A percentile compares a stretch with the other conserved stretches of the same genome.
phyloP scores from a whole-genome alignment of 176 grass and related monocot species.

The Triticum monococcum region DNA sequence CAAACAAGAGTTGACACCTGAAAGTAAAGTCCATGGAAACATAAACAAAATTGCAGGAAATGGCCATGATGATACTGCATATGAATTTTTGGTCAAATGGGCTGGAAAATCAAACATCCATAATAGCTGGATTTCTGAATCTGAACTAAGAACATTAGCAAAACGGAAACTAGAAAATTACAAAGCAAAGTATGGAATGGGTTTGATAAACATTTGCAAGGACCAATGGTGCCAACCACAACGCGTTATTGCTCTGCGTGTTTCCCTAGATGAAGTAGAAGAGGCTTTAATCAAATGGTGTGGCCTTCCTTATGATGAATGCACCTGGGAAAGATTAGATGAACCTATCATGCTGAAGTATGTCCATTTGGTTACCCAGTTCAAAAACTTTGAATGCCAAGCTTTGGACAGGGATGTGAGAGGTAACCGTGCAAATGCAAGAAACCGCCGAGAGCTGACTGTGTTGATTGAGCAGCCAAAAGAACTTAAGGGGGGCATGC shows the following conservation, averaged over 20 bases:
- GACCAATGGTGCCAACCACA: constrained; percentile 93
- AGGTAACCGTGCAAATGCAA: constrained; percentile 37
- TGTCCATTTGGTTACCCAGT: constrained; percentile 71
- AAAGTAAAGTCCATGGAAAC: constrained; percentile 30
- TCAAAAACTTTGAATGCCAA: constrained; percentile 68
- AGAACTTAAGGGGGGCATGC: constrained; percentile 82
- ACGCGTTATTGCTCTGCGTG: constrained; percentile 66
- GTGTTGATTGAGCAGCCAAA: constrained; percentile 80
- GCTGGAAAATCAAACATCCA: constrained; percentile 89
- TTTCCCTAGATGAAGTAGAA: constrained; percentile 47
- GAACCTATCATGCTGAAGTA: constrained; percentile 75
- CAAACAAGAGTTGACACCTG: constrained; percentile 40
- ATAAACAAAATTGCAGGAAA: constrained; percentile 32
- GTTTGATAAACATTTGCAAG: constrained; percentile 90
- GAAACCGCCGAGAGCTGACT: constrained; percentile 57
- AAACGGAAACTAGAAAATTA: constrained; percentile 99
- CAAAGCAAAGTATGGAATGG: constrained; percentile 79
- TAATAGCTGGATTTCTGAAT: constrained; percentile 90
- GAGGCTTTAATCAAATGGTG: constrained; percentile 95
- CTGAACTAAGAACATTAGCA: constrained; percentile 70
- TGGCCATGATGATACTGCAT: constrained; percentile 29
- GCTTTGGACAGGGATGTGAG: constrained; percentile 62
- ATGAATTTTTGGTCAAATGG: constrained; percentile 97
- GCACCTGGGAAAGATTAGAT: constrained; percentile 97
- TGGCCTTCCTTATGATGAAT: constrained; percentile 85